Evolutionary conservation across 2,329 filamentous ascomycete species (phyloP).

Genomic region (Aureobasidium zeae): DNA sequence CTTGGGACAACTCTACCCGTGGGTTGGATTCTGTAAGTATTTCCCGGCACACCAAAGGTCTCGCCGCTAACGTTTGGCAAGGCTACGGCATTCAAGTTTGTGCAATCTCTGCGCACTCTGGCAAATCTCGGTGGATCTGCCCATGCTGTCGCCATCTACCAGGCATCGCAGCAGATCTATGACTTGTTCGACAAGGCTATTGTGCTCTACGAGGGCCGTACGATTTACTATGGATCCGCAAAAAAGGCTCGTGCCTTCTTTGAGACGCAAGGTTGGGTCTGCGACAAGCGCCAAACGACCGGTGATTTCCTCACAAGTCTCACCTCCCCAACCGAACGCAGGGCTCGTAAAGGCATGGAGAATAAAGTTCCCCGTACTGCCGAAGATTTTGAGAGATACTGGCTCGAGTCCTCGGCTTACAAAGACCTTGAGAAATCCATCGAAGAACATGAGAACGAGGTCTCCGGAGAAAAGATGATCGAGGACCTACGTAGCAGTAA

Average conservation of each 20-base stretch:
- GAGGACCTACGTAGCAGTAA: conserved; percentile 40
- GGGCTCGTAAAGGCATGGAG: conserved; percentile 49
- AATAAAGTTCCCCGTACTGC: conserved; percentile 55
- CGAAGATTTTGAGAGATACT: conserved; percentile 53
- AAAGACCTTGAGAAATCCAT: conserved; percentile 41
- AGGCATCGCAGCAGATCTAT: conserved; percentile 43
- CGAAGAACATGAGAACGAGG: conserved; percentile 39
- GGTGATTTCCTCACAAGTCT: conserved; percentile 62
- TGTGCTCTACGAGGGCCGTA: conserved; percentile 65
- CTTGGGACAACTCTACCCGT: conserved; percentile 41
- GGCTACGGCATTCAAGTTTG: conserved; percentile 52
- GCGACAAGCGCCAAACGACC: conserved; percentile 57
- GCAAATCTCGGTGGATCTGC: conserved; percentile 42
- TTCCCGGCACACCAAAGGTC: no score
- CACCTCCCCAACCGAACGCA: conserved; percentile 55
- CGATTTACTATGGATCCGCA: conserved; percentile 66
- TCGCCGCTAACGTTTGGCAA: no score
- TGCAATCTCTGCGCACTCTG: conserved; percentile 42
- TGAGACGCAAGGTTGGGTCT: conserved; percentile 58
- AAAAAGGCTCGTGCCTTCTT: conserved; percentile 55
- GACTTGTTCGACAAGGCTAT: conserved; percentile 65
- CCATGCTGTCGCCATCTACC: conserved; percentile 51
- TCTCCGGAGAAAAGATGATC: conserved; percentile 37
- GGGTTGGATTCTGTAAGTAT: conserved; percentile 48
- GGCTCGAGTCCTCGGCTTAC: conserved; percentile 46